Base-by-base conservation (phyloP, 2,329 filamentous ascomycete species). In the Colletotrichum gloeosporioides region DNA sequence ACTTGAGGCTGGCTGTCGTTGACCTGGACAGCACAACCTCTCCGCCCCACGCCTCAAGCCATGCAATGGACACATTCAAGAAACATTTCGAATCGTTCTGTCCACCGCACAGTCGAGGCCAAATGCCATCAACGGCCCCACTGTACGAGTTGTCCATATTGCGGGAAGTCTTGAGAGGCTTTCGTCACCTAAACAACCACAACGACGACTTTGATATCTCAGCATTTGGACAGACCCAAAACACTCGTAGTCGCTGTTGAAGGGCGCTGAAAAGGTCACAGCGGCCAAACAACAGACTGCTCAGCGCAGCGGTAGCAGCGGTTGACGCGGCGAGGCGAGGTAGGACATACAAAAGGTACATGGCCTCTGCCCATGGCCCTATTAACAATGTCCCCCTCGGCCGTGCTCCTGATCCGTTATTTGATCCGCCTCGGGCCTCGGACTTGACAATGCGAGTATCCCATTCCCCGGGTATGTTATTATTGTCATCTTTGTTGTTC, bases 341-440 rank as follows among this genome's bases (percentile, higher is more conserved):
- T 55, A 34, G 63, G 27, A 29, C 59, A 63, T 53, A 29, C 39
- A n/a, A 15, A 22, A 32, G n/a, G 68, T 63, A 63, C 68, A 63
- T 22, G 49, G 34, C 57, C 27, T 29, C 32, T 32, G 55, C n/a
- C 63, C 57, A 25, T 32, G 22, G 62, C 71, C 29, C 65, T 64
- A 61, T 69, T 74, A 61, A 65, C 65, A 76, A 59, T 59, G 39
- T 76, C 31, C 57, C 69, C 32, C 55, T 15, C 32, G 74, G 71
- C 74, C 74, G 71, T 74, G 74, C 74, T 69, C 74, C 70, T 69
- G 57, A 53, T 69, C 70, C 65, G 29, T 68, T 59, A 36, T 49
- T 72, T 59, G 39, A 64, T 64, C 64, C 70, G 69, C 69, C 73
- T 68, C 63, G 27, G 70, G 74, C 70, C 63, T 73, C 70, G 69